Percentiles rank a stretch among this genome's conserved stretches.
phyloP scores from a whole-genome alignment of 805 yeast species.

The Naumovozyma baii region DNA sequence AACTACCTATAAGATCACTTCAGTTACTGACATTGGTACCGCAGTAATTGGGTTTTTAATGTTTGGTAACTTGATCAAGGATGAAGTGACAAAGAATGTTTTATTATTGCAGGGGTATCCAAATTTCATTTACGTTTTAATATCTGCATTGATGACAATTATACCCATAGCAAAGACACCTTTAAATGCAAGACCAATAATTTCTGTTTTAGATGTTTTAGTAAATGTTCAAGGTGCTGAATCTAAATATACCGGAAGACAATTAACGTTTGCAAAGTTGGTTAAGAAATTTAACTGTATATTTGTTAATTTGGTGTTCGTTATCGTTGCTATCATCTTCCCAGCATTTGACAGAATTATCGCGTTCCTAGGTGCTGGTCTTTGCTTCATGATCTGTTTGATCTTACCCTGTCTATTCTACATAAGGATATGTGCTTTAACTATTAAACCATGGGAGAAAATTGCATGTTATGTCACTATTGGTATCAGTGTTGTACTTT shows the following conservation, averaged over 20 bases:
- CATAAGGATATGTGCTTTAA: constrained; percentile 41
- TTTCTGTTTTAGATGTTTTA: constrained; percentile 56
- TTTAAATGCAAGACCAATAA: constrained; percentile 70
- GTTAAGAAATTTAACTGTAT: constrained; percentile 28
- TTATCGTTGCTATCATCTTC: constrained; percentile 49
- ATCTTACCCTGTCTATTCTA: constrained; percentile 72
- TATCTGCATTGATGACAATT: constrained; percentile 65
- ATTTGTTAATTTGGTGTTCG: constrained; percentile 47
- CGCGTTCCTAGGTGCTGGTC: constrained; percentile 71
- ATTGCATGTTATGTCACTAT: constrained; percentile 37
- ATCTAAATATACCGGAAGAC: constrained; percentile 11
- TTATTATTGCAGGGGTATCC: constrained; percentile 64
- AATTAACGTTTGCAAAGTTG: constrained; percentile 14
- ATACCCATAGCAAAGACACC: constrained; percentile 83
- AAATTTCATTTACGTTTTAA: constrained; percentile 41
- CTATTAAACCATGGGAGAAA: constrained; percentile 35
- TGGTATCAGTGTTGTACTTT: constrained; percentile 37
- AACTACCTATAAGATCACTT: constrained; percentile 51
- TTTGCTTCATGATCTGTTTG: constrained; percentile 72
- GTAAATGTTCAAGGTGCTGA: constrained; percentile 26
- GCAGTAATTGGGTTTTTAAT: constrained; percentile 64
- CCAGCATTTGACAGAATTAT: constrained; percentile 77
- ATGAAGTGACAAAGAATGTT: constrained; percentile 71
- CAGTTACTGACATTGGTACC: constrained; percentile 50
- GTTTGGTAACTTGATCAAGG: constrained; percentile 64